Evolutionary conservation across 805 yeast genomes (phyloP).

Genomic region (Jamesozyma jinghongensis): DNA sequence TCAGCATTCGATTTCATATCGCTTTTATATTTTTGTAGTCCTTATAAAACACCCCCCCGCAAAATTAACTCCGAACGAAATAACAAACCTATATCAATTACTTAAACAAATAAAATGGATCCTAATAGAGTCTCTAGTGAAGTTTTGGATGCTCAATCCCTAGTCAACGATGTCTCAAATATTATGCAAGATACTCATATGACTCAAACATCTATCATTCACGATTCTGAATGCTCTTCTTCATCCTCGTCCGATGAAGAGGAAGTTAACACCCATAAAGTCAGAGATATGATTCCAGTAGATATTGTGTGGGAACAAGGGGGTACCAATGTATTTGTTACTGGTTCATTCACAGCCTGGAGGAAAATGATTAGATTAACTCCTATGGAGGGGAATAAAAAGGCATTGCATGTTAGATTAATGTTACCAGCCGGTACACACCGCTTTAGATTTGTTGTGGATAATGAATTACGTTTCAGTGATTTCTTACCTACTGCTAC

Average conservation of each 20-base stretch:
- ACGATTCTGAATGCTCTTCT: background rate
- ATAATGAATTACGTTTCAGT: constrained; percentile 80
- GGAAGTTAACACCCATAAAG: background rate
- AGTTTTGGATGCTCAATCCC: background rate
- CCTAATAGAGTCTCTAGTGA: background rate
- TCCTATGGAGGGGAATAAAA: constrained; percentile 27
- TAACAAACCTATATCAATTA: background rate
- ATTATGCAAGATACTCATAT: background rate
- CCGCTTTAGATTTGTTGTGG: constrained; percentile 85
- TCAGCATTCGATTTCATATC: no score
- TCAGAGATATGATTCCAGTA: constrained; percentile 34
- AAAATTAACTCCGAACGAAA: background rate
- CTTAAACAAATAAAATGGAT: background rate
- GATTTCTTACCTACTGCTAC: constrained; percentile 89
- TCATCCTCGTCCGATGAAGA: background rate
- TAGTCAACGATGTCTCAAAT: background rate
- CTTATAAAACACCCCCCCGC: no score
- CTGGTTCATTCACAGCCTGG: constrained; percentile 98
- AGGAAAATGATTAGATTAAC: constrained; percentile 87
- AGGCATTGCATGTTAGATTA: constrained; percentile 50
- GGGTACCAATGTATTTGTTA: constrained; percentile 86
- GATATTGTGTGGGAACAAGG: constrained; percentile 94
- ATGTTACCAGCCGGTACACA: constrained; percentile 85
- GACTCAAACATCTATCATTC: background rate
- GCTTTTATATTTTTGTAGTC: no score